Evolutionary conservation across 768 basidiomycete species (phyloP).

Genomic region (Boletus sp.): DNA sequence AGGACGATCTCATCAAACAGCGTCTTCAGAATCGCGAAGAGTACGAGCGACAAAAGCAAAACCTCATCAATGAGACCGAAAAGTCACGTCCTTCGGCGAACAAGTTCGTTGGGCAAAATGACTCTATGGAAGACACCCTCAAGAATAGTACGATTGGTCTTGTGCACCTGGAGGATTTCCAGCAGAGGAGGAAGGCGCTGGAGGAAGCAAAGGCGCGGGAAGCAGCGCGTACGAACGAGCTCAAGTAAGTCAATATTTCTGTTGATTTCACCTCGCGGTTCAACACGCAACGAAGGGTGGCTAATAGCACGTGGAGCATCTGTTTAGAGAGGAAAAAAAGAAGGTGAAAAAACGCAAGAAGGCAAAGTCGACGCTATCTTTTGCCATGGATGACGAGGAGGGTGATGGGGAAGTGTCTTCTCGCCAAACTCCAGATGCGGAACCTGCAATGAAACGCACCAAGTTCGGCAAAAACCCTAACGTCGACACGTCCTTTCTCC

Average conservation of each 20-base stretch:
- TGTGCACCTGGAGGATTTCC: constrained; percentile 89
- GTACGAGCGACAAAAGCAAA: constrained; percentile 76
- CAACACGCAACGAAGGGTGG: constrained; percentile 35
- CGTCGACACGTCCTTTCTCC: constrained; percentile 97
- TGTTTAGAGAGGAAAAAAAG: constrained; percentile 84
- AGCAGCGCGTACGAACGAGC: constrained; percentile 77
- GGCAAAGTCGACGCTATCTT: constrained; percentile 84
- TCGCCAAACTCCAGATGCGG: constrained; percentile 37
- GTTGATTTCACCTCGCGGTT: not conserved
- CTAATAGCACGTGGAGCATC: constrained; percentile 78
- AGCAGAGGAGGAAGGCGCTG: constrained; percentile 80
- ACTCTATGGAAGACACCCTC: constrained; percentile 90
- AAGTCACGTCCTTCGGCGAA: constrained; percentile 83
- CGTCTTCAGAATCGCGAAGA: constrained; percentile 77
- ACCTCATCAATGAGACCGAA: constrained; percentile 84
- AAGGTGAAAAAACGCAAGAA: constrained; percentile 94
- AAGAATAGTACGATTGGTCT: constrained; percentile 91
- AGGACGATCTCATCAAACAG: constrained; percentile 82
- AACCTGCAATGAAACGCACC: constrained; percentile 58
- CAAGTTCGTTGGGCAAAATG: constrained; percentile 91
- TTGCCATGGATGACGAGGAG: constrained; percentile 82
- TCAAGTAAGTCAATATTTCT: constrained; percentile 67
- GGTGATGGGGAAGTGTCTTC: constrained; percentile 40
- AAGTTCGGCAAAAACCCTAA: constrained; percentile 93
- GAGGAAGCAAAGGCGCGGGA: constrained; percentile 90